Evolutionary conservation across 257 asterid species (phyloP).

Genomic region (Salvia hispanica): DNA sequence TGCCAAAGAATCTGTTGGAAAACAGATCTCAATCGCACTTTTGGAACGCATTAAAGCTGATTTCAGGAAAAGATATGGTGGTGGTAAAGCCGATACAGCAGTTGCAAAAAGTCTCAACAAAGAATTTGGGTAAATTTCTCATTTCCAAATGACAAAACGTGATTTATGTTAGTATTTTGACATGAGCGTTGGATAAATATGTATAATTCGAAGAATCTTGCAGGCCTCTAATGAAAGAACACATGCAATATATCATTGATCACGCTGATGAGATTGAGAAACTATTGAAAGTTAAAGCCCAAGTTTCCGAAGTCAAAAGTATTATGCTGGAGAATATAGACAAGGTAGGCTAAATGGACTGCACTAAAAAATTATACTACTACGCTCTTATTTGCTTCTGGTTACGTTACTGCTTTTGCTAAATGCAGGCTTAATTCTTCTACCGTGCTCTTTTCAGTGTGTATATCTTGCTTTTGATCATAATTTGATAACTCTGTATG

Average conservation of each 20-base stretch:
- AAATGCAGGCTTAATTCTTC: neutral
- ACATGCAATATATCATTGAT: conserved; percentile 86
- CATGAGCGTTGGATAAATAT: conserved; percentile 9
- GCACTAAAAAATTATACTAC: neutral
- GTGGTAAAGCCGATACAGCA: conserved; percentile 93
- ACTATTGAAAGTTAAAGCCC: conserved; percentile 85
- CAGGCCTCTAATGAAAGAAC: conserved; percentile 88
- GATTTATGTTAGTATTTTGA: neutral
- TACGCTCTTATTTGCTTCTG: neutral
- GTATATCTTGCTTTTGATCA: neutral
- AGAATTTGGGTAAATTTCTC: conserved; percentile 69
- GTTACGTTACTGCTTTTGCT: neutral
- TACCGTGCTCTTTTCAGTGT: neutral
- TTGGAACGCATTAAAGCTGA: conserved; percentile 86
- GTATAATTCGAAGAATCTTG: neutral
- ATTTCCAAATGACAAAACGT: conserved; percentile 4
- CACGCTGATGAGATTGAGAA: conserved; percentile 91
- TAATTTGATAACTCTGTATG: neutral
- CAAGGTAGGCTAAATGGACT: conserved; percentile 51
- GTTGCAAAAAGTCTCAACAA: conserved; percentile 86
- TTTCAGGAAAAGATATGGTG: conserved; percentile 89
- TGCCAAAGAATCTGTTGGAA: conserved; percentile 88
- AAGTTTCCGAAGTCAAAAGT: conserved; percentile 85
- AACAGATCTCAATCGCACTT: conserved; percentile 84
- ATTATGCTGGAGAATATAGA: conserved; percentile 88